Evolutionary conservation across 108 stramenopile species (phyloP), one percentile per base, ranked within the genome.

Genomic region (Phaeodactylum tricornutum): DNA sequence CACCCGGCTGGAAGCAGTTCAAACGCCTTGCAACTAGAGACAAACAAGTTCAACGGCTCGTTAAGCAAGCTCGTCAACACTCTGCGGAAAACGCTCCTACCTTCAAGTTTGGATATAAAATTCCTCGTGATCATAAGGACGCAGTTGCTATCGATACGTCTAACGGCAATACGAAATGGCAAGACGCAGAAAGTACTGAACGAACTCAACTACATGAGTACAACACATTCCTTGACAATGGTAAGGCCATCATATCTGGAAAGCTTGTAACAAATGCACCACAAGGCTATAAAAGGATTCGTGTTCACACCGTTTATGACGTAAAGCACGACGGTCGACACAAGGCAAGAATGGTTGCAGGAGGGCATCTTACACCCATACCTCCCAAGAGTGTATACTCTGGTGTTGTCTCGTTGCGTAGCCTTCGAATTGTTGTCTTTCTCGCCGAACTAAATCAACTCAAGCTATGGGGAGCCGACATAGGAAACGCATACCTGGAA

Each of bases 381-480:
- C 53, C 50, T 2, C 2, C 41, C 3, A 50, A 58, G 2, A 35
- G 24, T 7, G 34, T 49, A 0, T 69, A 69, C 53, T 59, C 68
- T 0, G 25, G 57, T 52, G 68, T 69, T 14, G 68, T 64, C 12
- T 53, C 51, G 21, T 12, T 69, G 0, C 0, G 43, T 9, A 29
- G 57, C 6, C 9, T 70, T 4, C 57, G 58, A 14, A 22, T 54
- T 0, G 25, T 30, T 11, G 31, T 53, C 1, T 62, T 69, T 23
- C 35, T 69, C 0, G 62, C 58, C 22, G 57, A 69, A 41, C 35
- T 71, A 0, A 71, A 71, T 29, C 43, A 49, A 6, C 45, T 66
- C 19, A 28, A 72, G 16, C 8, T 59, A 1, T 57, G 48, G 55
- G 34, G 38, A 8, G 49, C 55, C 2, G 58, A 66, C 34, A 55